These are phyloP conservation scores for Lunularia cruciata DNA, from an alignment of 225 moss, liverwort and hornwort species.

Conservation along the genomic window DNA sequence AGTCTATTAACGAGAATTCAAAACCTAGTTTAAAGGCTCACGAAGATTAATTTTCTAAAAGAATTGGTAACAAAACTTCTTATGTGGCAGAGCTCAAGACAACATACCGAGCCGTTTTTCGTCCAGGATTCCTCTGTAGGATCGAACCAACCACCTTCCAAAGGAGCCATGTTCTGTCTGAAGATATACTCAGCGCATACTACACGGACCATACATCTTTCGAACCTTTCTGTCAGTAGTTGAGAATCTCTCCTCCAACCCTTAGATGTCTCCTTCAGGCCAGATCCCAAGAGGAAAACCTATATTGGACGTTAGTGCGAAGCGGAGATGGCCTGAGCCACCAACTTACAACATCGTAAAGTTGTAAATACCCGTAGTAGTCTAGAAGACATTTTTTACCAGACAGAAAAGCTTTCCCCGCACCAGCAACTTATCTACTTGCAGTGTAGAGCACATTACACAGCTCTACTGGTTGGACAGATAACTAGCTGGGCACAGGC, in stretches of 20 bases:
- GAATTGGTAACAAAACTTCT: too few relatives aligned
- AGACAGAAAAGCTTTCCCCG: too few relatives aligned
- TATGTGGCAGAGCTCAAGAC: not conserved
- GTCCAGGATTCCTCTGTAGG: slow-evolving; percentile 1
- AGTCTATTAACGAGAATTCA: too few relatives aligned
- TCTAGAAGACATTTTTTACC: too few relatives aligned
- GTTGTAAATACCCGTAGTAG: too few relatives aligned
- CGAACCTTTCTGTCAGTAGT: not conserved
- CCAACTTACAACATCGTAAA: too few relatives aligned
- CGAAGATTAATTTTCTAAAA: too few relatives aligned
- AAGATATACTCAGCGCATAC: not conserved
- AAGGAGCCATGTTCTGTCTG: not conserved
- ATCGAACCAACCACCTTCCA: slow-evolving; percentile 9
- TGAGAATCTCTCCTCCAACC: not conserved
- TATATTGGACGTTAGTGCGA: not conserved
- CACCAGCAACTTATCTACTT: too few relatives aligned
- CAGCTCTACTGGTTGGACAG: too few relatives aligned
- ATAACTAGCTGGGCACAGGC: too few relatives aligned
- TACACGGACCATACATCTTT: not conserved
- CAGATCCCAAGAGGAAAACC: not conserved
- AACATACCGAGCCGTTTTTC: slow-evolving; percentile 5
- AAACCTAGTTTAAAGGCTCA: too few relatives aligned
- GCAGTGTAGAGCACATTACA: too few relatives aligned
- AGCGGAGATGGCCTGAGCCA: not conserved
- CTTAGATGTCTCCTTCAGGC: not conserved